Evolutionary conservation across 1,284 basidiomycete genomes (phyloP).

Genomic region (Trichosporon coremiiforme): DNA sequence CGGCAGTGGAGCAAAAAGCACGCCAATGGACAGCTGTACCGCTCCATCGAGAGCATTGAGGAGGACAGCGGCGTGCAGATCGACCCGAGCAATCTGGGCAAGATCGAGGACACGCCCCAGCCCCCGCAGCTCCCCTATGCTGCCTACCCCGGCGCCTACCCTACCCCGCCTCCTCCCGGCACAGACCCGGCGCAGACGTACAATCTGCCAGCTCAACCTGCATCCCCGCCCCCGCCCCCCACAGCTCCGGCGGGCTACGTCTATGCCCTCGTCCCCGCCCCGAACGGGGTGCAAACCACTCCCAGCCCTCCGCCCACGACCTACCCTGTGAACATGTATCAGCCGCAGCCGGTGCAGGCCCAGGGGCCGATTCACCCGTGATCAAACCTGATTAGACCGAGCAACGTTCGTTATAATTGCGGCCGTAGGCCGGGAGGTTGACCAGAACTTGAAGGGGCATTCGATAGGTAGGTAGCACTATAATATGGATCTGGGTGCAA

Average conservation of each 20-base stretch:
- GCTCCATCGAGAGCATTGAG: background rate
- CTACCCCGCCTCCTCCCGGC: background rate
- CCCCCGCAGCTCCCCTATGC: background rate
- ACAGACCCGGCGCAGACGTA: background rate
- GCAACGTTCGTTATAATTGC: too few relatives aligned
- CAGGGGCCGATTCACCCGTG: too few relatives aligned
- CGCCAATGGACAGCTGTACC: background rate
- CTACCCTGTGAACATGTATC: too few relatives aligned
- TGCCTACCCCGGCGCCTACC: background rate
- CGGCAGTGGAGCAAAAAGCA: background rate
- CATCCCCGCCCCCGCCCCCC: too few relatives aligned
- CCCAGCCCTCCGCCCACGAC: too few relatives aligned
- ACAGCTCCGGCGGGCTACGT: background rate
- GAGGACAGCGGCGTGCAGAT: background rate
- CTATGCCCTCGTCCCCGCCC: background rate
- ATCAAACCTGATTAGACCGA: too few relatives aligned
- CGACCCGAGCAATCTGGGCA: background rate
- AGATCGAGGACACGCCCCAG: background rate
- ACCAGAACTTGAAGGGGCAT: too few relatives aligned
- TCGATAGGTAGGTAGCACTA: too few relatives aligned
- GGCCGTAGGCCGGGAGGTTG: too few relatives aligned
- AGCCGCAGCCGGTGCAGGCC: too few relatives aligned
- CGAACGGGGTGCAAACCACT: background rate
- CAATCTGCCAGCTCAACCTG: background rate
- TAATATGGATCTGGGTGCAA: too few relatives aligned